Evolutionary conservation across 202 grass and related monocot species (phyloP).

Genomic region (Zoysia matrella): DNA sequence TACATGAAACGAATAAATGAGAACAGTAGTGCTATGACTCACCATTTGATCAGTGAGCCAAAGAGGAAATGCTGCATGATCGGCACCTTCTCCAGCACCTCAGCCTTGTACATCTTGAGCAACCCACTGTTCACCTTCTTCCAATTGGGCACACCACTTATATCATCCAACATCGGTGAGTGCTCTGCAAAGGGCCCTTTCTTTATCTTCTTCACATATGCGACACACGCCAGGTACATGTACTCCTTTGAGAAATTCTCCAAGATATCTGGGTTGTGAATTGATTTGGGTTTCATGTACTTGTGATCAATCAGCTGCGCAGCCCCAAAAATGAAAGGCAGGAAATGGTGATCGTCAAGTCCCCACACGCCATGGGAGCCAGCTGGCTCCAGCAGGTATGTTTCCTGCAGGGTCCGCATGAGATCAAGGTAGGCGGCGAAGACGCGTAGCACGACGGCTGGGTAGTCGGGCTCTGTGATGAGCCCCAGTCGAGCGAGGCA

Average conservation of each 20-base stretch:
- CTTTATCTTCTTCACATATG: constrained; percentile 90
- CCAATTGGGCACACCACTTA: constrained; percentile 75
- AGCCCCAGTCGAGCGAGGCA: constrained; percentile 82
- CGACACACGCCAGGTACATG: constrained; percentile 78
- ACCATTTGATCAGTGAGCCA: constrained; percentile 96
- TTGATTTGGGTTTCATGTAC: constrained; percentile 97
- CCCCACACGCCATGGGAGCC: constrained; percentile 96
- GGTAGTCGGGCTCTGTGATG: constrained; percentile 73
- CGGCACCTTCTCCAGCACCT: constrained; percentile 92
- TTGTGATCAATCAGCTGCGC: constrained; percentile 93
- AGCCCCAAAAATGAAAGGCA: constrained; percentile 92
- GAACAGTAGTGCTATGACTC: constrained; percentile 5
- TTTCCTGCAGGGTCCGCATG: constrained; percentile 84
- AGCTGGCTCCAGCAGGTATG: constrained; percentile 89
- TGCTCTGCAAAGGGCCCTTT: constrained; percentile 91
- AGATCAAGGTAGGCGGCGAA: constrained; percentile 80
- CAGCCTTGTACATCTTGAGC: constrained; percentile 98
- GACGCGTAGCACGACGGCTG: constrained; percentile 62
- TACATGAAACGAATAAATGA: neutral
- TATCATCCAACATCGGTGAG: constrained; percentile 95
- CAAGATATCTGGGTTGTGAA: constrained; percentile 90
- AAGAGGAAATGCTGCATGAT: constrained; percentile 99
- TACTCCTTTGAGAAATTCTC: constrained; percentile 90
- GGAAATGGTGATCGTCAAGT: constrained; percentile 91
- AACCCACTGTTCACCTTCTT: constrained; percentile 91